Base-by-base conservation (phyloP, 148 eudicot species). In the Spergularia bocconei region DNA sequence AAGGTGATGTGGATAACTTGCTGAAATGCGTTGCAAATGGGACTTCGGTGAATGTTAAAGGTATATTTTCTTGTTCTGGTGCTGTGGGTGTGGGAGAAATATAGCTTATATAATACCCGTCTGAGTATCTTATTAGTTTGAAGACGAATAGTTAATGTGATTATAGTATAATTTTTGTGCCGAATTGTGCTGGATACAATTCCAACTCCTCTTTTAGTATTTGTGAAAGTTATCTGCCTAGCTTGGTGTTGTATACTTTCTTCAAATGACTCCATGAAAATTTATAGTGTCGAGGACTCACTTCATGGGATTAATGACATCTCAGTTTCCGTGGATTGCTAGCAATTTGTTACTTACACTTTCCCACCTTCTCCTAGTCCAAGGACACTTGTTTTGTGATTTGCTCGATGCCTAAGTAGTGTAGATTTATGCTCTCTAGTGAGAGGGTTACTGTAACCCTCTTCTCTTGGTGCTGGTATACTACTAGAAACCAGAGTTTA, bases 1-100 rank as follows among this genome's bases (percentile, higher is more conserved):
- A 92, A 81, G 98, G 99, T 69, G 98, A 96, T 70, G 79, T 79
- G 17, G 88, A 82, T 64, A 91, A 86, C 77, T 78, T 92, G 88
- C 84, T 86, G 67, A 92, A 88, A 84, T 87, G 98, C 83, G 83
- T 91, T 51, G 90, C 85, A 75, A 85, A 78, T 80, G 97, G 94
- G 65, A 87, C 88, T 72, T 74, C 90, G 7, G 91, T 91, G 63
- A 82, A 95, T 84, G 14, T 79, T 11, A 90, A 91, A 81, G 99
- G 98, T 94, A 63, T 56, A 77, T 55, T 36, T 69, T 29, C 33
- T 58, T 16, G 39, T 61, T 39, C 60, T 79, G 20, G 44, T 47
- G 29, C 16, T 77, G 17, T 67, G 74, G 20, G 25, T 47, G 29
- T 13, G 17, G 69, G 33, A 50, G 36, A 47, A 62, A 48, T 64